These are phyloP conservation scores for Exophiala sp. DNA, from an alignment of 2,329 filamentous ascomycete species.

Conservation along the genomic window DNA sequence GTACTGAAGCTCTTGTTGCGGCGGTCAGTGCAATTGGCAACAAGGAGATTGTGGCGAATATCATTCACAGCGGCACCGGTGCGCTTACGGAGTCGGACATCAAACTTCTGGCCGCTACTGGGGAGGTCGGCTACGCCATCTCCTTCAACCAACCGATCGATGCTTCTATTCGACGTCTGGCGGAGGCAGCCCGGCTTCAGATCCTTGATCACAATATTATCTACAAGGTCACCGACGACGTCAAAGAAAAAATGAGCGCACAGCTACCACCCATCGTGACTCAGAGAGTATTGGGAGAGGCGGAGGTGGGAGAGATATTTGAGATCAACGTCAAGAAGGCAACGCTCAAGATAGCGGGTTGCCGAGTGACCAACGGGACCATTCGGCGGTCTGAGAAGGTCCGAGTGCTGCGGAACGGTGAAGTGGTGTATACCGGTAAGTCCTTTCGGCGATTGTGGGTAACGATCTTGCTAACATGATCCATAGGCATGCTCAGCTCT, in stretches of 20 bases:
- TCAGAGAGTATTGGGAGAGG: constrained; percentile 74
- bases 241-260: constrained; percentile 57
- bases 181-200: constrained; percentile 63
- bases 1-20: constrained; percentile 80
- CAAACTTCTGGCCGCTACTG: constrained; percentile 64
- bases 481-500: constrained; percentile 65
- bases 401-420: constrained; percentile 63
- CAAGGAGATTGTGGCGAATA: constrained; percentile 69
- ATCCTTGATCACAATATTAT: constrained; percentile 74
- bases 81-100: constrained; percentile 79
- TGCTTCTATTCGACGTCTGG: constrained; percentile 60
- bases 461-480: neutral
- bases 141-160: constrained; percentile 76
- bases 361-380: constrained; percentile 74
- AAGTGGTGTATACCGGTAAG: constrained; percentile 77
- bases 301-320: constrained; percentile 77
- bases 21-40: constrained; percentile 73
- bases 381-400: constrained; percentile 60
- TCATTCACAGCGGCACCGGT: constrained; percentile 74
- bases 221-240: constrained; percentile 47
- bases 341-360: constrained; percentile 75
- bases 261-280: constrained; percentile 62
- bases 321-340: constrained; percentile 70
- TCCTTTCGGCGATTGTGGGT: constrained; percentile 19
- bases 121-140: constrained; percentile 68